Conservation (phyloP, 2,329 filamentous ascomycete species). For the Paecilomyces variotii region DNA sequence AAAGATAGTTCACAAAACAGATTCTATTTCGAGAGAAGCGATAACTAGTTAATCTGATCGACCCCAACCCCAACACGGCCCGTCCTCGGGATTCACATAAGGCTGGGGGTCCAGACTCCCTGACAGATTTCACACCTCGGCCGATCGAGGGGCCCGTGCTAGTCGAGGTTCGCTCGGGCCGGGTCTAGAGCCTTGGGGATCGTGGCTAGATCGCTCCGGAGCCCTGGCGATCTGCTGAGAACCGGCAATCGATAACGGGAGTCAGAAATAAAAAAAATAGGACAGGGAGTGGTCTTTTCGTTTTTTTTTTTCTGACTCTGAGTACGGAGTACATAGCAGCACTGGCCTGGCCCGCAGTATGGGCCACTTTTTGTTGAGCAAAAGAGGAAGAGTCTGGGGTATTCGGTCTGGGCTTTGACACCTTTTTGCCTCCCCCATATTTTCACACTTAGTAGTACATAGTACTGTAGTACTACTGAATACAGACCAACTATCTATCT, state of each 20-base stretch:
- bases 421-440: not conserved
- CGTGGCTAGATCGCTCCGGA: not conserved
- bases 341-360: not conserved
- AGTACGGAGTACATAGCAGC: not conserved
- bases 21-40: too few species aligned
- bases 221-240: not conserved
- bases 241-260: not conserved
- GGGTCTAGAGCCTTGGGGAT: too few species aligned
- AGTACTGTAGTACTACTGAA: not conserved
- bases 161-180: too few species aligned
- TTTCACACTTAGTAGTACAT: not conserved
- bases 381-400: not conserved
- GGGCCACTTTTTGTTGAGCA: not conserved
- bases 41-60: too few species aligned
- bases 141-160: too few species aligned
- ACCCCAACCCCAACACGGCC: too few species aligned
- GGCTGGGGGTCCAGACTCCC: too few species aligned
- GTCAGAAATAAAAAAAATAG: not conserved
- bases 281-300: not conserved
- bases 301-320: not conserved
- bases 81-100: too few species aligned
- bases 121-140: too few species aligned
- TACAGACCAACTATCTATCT: too few species aligned
- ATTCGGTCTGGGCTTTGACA: not conserved
- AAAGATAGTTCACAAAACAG: too few species aligned